These are phyloP conservation scores for Phalaenopsis hybrid DNA, from an alignment of 116 monocot genomes.

Conservation along the genomic window DNA sequence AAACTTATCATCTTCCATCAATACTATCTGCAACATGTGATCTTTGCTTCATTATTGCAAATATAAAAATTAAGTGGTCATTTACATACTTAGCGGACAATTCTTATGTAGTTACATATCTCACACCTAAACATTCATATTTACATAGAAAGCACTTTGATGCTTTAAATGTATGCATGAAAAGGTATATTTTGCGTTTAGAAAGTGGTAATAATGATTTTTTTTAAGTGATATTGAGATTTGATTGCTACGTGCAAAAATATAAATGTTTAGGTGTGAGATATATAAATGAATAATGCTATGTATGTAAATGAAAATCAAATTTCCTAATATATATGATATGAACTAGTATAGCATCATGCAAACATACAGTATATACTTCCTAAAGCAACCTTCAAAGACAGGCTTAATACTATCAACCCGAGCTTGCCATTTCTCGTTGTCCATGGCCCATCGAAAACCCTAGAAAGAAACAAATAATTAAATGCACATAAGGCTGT, in stretches of 20 bases:
- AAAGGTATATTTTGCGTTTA: too few relatives aligned
- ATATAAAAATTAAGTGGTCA: constrained; percentile 1
- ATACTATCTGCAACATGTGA: not conserved
- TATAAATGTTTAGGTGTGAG: too few relatives aligned
- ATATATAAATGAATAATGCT: too few relatives aligned
- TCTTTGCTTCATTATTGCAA: constrained; percentile 10
- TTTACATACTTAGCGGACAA: too few relatives aligned
- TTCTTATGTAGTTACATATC: too few relatives aligned
- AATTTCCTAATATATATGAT: not conserved
- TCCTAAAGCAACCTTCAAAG: constrained; percentile 65
- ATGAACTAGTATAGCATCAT: not conserved
- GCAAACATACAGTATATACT: not conserved
- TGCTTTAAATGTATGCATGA: too few relatives aligned
- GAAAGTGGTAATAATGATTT: too few relatives aligned
- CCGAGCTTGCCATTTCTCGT: constrained; percentile 87
- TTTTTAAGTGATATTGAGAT: too few relatives aligned
- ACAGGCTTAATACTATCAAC: constrained; percentile 76
- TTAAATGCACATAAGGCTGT: not conserved
- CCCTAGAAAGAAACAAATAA: constrained; percentile 33
- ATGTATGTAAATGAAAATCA: too few relatives aligned
- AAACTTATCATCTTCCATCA: not conserved
- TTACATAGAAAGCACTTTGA: too few relatives aligned
- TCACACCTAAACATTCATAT: too few relatives aligned
- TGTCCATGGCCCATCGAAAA: constrained; percentile 87
- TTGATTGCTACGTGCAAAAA: too few relatives aligned